Percentiles rank a stretch among this genome's conserved stretches.
These are phyloP conservation scores for Plasmodium gallinaceum DNA, from an alignment of 169 alveolate genomes.

Conservation along the genomic window DNA sequence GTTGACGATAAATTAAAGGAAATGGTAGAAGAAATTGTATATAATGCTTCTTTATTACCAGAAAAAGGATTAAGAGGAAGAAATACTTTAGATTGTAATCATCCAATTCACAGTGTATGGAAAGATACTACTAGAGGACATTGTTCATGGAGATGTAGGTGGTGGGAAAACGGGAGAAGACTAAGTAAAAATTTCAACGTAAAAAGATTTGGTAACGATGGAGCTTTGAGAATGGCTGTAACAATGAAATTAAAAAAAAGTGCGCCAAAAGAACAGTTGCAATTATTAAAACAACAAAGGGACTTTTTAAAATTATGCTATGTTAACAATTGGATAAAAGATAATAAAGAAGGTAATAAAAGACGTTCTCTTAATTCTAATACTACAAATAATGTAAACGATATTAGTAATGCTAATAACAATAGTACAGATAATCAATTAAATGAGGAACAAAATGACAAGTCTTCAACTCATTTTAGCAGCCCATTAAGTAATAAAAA, in stretches of 20 bases:
- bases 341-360: background rate
- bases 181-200: constrained; percentile 86
- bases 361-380: background rate
- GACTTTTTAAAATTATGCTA: constrained; percentile 75
- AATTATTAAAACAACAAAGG: constrained; percentile 84
- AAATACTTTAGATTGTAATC: constrained; percentile 82
- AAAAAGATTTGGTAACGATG: constrained; percentile 84
- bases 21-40: constrained; percentile 84
- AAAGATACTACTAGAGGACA: constrained; percentile 85
- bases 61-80: constrained; percentile 83
- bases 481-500: background rate
- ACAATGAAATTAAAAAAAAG: constrained; percentile 84
- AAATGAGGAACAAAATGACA: background rate
- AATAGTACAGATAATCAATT: background rate
- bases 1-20: constrained; percentile 79
- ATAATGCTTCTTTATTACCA: constrained; percentile 81
- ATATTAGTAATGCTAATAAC: background rate
- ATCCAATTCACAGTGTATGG: constrained; percentile 89
- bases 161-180: constrained; percentile 89
- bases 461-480: background rate
- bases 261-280: constrained; percentile 83
- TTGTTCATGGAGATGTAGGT: constrained; percentile 87
- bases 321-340: constrained; percentile 31
- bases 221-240: constrained; percentile 87
- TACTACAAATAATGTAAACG: background rate